phyloP scores from a whole-genome alignment of 208 protist genomes.

The Wallacemonas sp. region DNA sequence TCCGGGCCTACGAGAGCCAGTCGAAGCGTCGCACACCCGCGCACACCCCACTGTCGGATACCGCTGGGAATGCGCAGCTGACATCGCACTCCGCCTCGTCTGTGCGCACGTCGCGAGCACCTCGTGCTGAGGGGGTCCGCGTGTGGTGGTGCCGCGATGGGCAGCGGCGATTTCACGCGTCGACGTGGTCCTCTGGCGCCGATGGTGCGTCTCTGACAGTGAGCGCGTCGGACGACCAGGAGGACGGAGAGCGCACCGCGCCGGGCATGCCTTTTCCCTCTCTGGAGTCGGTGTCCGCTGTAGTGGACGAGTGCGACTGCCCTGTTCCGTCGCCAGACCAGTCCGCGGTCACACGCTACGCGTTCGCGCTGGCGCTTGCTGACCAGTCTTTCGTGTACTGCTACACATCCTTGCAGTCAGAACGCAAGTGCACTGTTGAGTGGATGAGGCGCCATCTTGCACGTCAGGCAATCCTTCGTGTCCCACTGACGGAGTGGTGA shows the following conservation, averaged over 20 bases:
- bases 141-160: neutral
- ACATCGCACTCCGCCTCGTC: neutral
- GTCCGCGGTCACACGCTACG: neutral
- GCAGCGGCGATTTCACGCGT: neutral
- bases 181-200: neutral
- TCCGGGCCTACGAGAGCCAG: slow-evolving; percentile 23
- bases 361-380: neutral
- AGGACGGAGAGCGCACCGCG: neutral
- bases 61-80: neutral
- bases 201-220: neutral
- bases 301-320: neutral
- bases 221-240: neutral
- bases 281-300: neutral
- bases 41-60: neutral
- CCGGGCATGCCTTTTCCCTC: neutral
- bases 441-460: neutral
- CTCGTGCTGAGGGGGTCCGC: neutral
- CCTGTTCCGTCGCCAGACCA: neutral
- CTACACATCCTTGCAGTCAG: neutral
- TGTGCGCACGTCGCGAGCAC: neutral
- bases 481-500: slow-evolving; percentile 2
- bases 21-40: neutral
- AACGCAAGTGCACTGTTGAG: neutral
- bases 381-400: slow-evolving; percentile 11
- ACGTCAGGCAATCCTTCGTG: neutral